Evolutionary conservation across 2,329 filamentous ascomycete genomes (phyloP).

Genomic region (Corynespora cassiicola): DNA sequence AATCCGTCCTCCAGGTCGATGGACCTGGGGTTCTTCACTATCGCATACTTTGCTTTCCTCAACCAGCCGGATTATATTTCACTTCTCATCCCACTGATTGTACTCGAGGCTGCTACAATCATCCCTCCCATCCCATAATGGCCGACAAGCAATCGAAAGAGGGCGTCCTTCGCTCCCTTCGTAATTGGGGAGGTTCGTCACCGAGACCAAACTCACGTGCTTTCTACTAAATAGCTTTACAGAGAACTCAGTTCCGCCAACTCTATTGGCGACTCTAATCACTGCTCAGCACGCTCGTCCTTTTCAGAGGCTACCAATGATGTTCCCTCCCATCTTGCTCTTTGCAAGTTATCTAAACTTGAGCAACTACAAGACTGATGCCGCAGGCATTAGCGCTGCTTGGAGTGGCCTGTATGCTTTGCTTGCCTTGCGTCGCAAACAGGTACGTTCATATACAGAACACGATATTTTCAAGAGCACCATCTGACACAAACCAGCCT

Average conservation of each 20-base stretch:
- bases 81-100: no score
- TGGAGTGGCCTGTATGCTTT: slow-evolving; percentile 72
- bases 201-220: slow-evolving; percentile 23
- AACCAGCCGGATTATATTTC: no score
- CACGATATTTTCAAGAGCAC: slow-evolving; percentile 1
- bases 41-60: no score
- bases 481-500: slow-evolving; percentile 39
- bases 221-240: slow-evolving; percentile 12
- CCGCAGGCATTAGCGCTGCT: slow-evolving; percentile 67
- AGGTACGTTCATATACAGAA: slow-evolving; percentile 34
- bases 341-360: slow-evolving; percentile 72
- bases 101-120: no score
- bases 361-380: slow-evolving; percentile 66
- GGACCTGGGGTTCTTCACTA: no score
- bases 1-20: no score
- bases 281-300: slow-evolving; percentile 71
- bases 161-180: slow-evolving; percentile 52
- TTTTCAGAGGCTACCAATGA: slow-evolving; percentile 69
- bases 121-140: slow-evolving; percentile 40
- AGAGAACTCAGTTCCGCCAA: slow-evolving; percentile 71
- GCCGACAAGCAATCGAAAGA: slow-evolving; percentile 44
- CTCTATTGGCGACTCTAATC: slow-evolving; percentile 69
- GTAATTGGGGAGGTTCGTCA: slow-evolving; percentile 60
- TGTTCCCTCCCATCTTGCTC: slow-evolving; percentile 70
- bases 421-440: slow-evolving; percentile 64